These are phyloP conservation scores for Pleurotus pulmonarius DNA, from an alignment of 768 basidiomycete species.

Conservation along the genomic window DNA sequence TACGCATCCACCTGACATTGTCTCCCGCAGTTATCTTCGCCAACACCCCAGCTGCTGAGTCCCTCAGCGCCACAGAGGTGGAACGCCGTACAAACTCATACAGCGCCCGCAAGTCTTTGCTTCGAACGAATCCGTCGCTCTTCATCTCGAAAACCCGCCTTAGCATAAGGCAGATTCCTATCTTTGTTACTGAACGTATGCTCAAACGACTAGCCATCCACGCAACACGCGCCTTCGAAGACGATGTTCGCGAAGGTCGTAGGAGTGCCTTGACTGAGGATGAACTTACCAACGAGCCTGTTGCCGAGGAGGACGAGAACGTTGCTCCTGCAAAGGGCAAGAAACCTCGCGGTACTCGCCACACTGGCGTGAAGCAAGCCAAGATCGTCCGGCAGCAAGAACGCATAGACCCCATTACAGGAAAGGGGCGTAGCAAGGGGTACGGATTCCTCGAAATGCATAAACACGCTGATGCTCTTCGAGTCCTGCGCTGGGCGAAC, in stretches of 20 bases:
- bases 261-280: constrained; percentile 66
- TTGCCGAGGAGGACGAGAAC: constrained; percentile 20
- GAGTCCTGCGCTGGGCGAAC: constrained; percentile 92
- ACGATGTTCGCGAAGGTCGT: constrained; percentile 62
- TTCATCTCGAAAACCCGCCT: constrained; percentile 95
- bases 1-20: constrained; percentile 2
- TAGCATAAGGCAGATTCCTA: constrained; percentile 88
- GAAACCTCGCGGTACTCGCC: constrained; percentile 25
- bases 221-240: constrained; percentile 73
- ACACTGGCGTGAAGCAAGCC: constrained; percentile 69
- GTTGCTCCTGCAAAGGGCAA: constrained; percentile 16
- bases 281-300: constrained; percentile 53
- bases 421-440: constrained; percentile 85
- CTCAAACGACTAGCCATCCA: constrained; percentile 86
- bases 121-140: constrained; percentile 89
- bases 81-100: constrained; percentile 84
- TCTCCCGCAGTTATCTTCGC: constrained; percentile 75
- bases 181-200: constrained; percentile 85
- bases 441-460: constrained; percentile 95
- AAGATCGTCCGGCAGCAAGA: constrained; percentile 91
- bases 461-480: constrained; percentile 84
- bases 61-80: constrained; percentile 69
- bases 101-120: constrained; percentile 76
- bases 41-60: constrained; percentile 74
- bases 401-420: constrained; percentile 84